Base-by-base conservation (phyloP, 2,329 filamentous ascomycete species). In the Chrysosporium keratinophilum region DNA sequence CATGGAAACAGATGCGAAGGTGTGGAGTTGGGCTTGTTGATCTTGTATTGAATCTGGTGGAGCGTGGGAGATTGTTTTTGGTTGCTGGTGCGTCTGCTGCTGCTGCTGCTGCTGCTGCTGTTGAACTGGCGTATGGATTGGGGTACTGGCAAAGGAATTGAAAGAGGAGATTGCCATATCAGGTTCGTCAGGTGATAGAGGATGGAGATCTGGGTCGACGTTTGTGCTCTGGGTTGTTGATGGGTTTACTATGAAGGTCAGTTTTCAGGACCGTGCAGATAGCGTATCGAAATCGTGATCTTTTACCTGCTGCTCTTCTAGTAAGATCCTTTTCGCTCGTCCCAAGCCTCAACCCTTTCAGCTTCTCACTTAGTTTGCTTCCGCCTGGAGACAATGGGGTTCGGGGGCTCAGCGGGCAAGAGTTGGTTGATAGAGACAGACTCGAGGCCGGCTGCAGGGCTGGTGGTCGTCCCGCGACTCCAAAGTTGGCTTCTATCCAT, bases 401-500 rank as follows among this genome's bases (percentile, higher is more conserved):
- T 23, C 78, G 71, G 1, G 78, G 76, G 5, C 70, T 70, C 63
- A 20, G 59, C 39, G 35, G 64, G 55, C 49, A 61, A 56, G 44
- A 61, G 55, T 40, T 60, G 37, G 57, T 54, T 58, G 45, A 46
- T 47, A 15, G 39, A 12, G 66, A 67, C 47, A 70, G 63, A 54
- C 59, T 72, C 50, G 72, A 66, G 28, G 66, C 68, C 3, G 66
- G 62, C 5, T 57, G 54, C 59, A 55, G 63, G 1, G 57, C 57
- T 59, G 46, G 67, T 51, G 68, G 73, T 57, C 68, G 74, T 52
- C 70, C 68, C 41, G 63, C 66, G 17, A 52, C 56, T 5, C 84
- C 85, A 67, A 95, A 95, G 61, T 89, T 87, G 45, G 83, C 76
- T 63, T 88, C 80, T 50, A 95, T 89, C 88, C 88, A 95, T 61